These are phyloP conservation scores for Myrmaecium sp. DNA, from an alignment of 2,329 filamentous ascomycete species.

Conservation along the genomic window DNA sequence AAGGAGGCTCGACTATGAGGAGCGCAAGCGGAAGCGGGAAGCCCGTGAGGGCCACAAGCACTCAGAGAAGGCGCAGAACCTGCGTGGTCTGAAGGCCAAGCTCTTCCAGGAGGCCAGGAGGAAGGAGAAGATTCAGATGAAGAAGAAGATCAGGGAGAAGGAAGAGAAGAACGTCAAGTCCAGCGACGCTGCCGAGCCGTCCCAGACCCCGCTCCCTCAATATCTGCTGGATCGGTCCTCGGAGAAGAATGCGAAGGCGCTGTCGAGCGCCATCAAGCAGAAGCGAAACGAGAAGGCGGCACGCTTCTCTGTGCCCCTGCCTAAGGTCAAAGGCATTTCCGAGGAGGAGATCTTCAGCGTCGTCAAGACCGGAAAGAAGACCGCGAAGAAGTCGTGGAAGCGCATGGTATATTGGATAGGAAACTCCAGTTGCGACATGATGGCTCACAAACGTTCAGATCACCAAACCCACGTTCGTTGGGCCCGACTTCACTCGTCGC, in stretches of 20 bases:
- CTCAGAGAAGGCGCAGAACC: constrained; percentile 80
- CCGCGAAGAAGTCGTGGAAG: constrained; percentile 67
- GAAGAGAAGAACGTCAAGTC: constrained; percentile 95
- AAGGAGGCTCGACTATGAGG: constrained; percentile 59
- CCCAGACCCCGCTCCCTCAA: constrained; percentile 66
- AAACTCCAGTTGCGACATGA: neutral
- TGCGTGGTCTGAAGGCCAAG: constrained; percentile 83
- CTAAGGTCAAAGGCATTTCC: constrained; percentile 82
- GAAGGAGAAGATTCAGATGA: constrained; percentile 58
- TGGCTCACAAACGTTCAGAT: constrained; percentile 35
- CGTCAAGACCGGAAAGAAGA: constrained; percentile 91
- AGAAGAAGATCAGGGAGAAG: constrained; percentile 55
- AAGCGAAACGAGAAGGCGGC: constrained; percentile 81
- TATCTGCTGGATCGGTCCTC: constrained; percentile 82
- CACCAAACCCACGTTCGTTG: constrained; percentile 78
- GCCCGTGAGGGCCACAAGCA: constrained; percentile 82
- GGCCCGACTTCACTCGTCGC: constrained; percentile 71
- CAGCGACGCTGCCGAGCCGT: constrained; percentile 57
- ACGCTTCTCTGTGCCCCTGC: constrained; percentile 78
- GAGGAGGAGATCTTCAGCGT: constrained; percentile 99
- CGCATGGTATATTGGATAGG: constrained; percentile 29
- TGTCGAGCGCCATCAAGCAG: constrained; percentile 82
- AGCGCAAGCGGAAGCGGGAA: constrained; percentile 69
- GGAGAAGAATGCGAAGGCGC: constrained; percentile 52
- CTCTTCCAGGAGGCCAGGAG: constrained; percentile 51